Evolutionary conservation across 805 yeast species (phyloP).

Genomic region (Jamesozyma piceae): DNA sequence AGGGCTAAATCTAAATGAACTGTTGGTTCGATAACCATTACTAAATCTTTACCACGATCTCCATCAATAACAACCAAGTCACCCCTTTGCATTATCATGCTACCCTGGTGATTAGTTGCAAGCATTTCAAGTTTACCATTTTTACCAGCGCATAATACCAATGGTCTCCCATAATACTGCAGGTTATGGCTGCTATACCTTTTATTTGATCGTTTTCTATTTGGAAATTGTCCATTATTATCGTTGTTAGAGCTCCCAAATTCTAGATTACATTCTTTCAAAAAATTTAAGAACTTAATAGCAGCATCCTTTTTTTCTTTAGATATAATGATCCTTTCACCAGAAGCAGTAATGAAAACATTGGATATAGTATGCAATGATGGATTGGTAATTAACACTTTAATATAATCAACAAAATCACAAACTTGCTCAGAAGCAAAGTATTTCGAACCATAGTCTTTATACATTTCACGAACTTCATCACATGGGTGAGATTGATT

Average conservation of each 20-base stretch:
- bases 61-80: constrained; percentile 77
- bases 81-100: constrained; percentile 44
- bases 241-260: no score
- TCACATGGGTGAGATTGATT: no score
- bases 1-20: constrained; percentile 57
- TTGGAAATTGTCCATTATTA: no score
- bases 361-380: no score
- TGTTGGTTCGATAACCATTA: constrained; percentile 58
- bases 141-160: constrained; percentile 44
- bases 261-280: constrained; percentile 39
- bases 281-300: constrained; percentile 34
- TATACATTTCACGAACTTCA: no score
- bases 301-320: constrained; percentile 1
- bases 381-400: no score
- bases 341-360: constrained; percentile 9
- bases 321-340: constrained; percentile 5
- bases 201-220: no score
- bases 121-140: constrained; percentile 63
- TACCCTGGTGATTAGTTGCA: constrained; percentile 58
- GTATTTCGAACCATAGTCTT: constrained; percentile 41
- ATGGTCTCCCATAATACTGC: constrained; percentile 31
- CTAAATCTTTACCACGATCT: constrained; percentile 74
- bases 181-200: no score
- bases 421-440: constrained; percentile 40
- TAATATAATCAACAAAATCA: constrained; percentile 33